phyloP scores from a whole-genome alignment of 73 alveolate genomes.

The Tetrahymena elliotti region DNA sequence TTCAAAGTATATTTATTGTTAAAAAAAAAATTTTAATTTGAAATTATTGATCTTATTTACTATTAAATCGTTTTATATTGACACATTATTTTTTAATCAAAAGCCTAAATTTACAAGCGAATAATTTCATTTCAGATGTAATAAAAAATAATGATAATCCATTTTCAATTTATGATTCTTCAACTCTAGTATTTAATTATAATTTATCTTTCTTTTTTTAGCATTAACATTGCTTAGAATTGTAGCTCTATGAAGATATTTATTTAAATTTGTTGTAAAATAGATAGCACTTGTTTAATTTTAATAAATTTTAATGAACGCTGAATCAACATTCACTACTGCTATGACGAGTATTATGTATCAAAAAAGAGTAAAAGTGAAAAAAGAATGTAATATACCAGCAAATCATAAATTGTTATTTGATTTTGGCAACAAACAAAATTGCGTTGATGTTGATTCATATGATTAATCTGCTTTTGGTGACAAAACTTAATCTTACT shows the following conservation, averaged over 20 bases:
- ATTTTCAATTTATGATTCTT: not conserved
- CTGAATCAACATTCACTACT: not conserved
- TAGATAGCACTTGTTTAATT: not conserved
- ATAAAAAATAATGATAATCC: not conserved
- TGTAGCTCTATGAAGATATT: too few species aligned
- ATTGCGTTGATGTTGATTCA: not conserved
- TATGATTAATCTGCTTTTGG: not conserved
- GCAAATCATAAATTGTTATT: not conserved
- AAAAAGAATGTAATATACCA: not conserved
- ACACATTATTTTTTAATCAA: too few species aligned
- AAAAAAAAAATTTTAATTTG: too few species aligned
- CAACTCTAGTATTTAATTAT: not conserved
- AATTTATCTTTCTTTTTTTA: too few species aligned
- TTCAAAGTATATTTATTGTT: too few species aligned
- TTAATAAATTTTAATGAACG: too few species aligned
- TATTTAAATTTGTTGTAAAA: too few species aligned
- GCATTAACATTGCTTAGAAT: too few species aligned
- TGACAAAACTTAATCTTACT: not conserved
- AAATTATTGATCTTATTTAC: too few species aligned
- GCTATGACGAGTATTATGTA: not conserved
- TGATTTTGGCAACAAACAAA: not conserved
- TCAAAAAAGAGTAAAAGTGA: not conserved
- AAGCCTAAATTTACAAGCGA: not conserved
- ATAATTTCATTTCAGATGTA: too few species aligned
- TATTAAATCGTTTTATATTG: too few species aligned